A percentile compares a stretch with the other conserved stretches of the same genome.
Evolutionary conservation across 306 rosid genomes (phyloP).

Genomic region (Gillenia trifoliata): DNA sequence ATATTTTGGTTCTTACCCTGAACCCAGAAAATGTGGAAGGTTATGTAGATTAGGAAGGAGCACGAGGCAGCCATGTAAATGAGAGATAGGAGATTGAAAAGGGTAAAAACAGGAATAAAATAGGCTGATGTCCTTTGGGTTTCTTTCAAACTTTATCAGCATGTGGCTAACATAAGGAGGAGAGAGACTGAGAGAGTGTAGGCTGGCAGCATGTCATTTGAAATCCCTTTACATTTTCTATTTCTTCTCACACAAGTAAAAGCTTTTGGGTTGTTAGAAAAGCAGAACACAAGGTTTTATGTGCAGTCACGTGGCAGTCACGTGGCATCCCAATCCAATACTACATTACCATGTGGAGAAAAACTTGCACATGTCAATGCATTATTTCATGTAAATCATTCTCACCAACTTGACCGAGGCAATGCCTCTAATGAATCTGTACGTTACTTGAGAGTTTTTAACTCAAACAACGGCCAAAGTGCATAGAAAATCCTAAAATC

Average conservation of each 20-base stretch:
- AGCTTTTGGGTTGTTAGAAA: too few species aligned
- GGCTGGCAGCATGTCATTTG: background rate
- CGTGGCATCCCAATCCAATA: too few species aligned
- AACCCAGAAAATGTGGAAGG: background rate
- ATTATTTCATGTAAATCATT: too few species aligned
- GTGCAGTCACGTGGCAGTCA: too few species aligned
- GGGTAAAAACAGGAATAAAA: background rate
- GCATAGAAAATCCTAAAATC: too few species aligned
- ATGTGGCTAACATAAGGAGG: background rate
- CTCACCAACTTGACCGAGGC: background rate
- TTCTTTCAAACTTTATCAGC: background rate
- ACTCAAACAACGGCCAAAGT: background rate
- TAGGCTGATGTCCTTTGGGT: background rate
- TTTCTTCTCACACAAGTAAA: too few species aligned
- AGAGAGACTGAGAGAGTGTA: too few species aligned
- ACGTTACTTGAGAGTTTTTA: background rate
- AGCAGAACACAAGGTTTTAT: background rate
- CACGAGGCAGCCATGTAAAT: too few species aligned
- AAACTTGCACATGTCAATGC: too few species aligned
- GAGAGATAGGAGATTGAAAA: background rate
- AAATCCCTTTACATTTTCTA: too few species aligned
- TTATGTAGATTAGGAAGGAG: background rate
- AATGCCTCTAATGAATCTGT: background rate
- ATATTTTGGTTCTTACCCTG: background rate
- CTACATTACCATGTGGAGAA: too few species aligned